Evolutionary conservation across 2,329 filamentous ascomycete species (phyloP), one percentile per base, ranked within the genome.

Genomic region (Hortaea werneckii): DNA sequence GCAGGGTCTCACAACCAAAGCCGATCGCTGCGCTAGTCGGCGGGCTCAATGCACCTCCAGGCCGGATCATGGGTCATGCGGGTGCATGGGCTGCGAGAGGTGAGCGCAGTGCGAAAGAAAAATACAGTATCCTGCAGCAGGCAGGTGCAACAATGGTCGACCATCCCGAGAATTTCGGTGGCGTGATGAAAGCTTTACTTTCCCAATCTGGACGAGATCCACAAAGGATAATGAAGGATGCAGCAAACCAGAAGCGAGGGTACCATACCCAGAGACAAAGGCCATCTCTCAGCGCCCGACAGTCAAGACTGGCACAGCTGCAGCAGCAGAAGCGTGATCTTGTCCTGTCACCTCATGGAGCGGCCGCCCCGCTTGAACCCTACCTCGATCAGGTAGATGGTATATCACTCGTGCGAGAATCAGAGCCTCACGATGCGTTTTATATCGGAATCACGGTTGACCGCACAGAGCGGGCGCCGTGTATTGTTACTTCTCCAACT

Each of bases 1-100:
- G 68, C 47, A 72, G 76, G 5, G 41, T 32, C 72, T 70, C 3
- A 54, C 75, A 78, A 44, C 80, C 82, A 0, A 87, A 87, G 78
- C 85, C 85, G 0, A 85, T 89, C 39, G 79, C 83, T 58, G 85
- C 80, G 40, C 69, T 87, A 5, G 72, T 89, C 28, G 83, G 77
- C 29, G 85, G 85, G 4, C 67, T 80, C 41, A 67, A 78, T 50
- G 81, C 81, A n/a, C 74, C 75, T 5, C 67, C 71, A 11, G 80
- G 80, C 10, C 74, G 76, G 20, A 75, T 87, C 38, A 88, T 89
- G 83, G 85, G 85, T 7, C 85, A 90, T 61, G 83, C 85, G 7
- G 85, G 85, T 38, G 85, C 85, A 10, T 86, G 85, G 70, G 71
- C 73, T 44, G 73, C 79, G 1, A 73, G 79, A 5, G 82, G 81